Conservation (phyloP, 441 rosid species). For the Euphorbia celastroides region DNA sequence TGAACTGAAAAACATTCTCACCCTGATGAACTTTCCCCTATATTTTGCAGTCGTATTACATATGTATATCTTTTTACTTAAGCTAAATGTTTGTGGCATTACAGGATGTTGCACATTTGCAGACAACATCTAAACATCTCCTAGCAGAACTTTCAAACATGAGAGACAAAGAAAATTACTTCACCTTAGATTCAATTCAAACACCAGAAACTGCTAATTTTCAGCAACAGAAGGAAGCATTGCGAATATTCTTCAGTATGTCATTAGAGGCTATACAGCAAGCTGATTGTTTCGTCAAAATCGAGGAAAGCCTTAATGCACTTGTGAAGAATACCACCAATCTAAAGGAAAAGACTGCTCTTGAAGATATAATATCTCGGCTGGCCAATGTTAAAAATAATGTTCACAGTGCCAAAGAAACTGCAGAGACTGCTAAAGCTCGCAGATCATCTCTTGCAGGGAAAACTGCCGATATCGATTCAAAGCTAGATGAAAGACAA, state of each 20-base stretch:
- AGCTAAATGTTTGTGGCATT: too few species aligned
- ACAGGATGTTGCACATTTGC: not conserved
- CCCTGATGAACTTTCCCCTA: too few species aligned
- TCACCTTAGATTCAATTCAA: not conserved
- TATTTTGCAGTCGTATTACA: too few species aligned
- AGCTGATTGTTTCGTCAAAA: conserved; percentile 5
- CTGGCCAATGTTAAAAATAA: conserved; percentile 1
- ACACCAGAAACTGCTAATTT: not conserved
- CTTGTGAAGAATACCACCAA: not conserved
- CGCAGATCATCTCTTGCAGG: not conserved
- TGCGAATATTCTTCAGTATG: conserved; percentile 7
- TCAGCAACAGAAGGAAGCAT: conserved; percentile 3
- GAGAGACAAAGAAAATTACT: not conserved
- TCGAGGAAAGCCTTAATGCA: not conserved
- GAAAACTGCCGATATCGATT: not conserved
- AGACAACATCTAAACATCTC: not conserved
- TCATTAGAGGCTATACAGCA: conserved; percentile 14
- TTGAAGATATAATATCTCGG: conserved; percentile 1
- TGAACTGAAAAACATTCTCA: too few species aligned
- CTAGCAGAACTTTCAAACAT: conserved; percentile 5
- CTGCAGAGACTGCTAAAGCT: not conserved
- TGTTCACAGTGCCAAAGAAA: not conserved
- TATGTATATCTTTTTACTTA: too few species aligned
- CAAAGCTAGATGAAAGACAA: conserved; percentile 1
- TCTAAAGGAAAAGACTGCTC: conserved; percentile 5